Evolutionary conservation across 1,284 basidiomycete genomes (phyloP), one percentile per base, ranked within the genome.

Genomic region (Agaricales sp.): DNA sequence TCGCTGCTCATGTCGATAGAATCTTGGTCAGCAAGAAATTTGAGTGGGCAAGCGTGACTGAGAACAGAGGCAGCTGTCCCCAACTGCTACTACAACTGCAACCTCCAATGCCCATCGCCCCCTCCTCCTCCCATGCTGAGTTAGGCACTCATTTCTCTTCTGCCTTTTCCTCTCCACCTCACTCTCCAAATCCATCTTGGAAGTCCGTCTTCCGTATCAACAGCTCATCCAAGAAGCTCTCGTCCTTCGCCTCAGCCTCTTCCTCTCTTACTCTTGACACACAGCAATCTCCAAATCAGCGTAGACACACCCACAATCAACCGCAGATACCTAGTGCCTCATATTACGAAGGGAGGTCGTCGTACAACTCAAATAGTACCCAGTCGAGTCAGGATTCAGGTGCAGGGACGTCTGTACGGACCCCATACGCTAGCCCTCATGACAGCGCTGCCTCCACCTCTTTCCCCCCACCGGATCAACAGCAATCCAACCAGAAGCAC

Each of bases 361-460:
- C 84, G 3, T 84, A 77, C 64, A 82, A 79, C 59, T 87, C 84
- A 8, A 85, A 82, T 38, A 77, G 77, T 55, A 79, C 80, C 0
- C 74, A 76, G 53, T 85, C 83, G 8, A 80, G 71, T 55, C n/a
- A 16, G 16, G 82, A 83, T 58, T 84, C 80, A 1, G 75, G 75
- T 60, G 61, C 58, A 25, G 62, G 43, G 46, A 59, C 55, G 58
- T 59, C 54, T 56, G 59, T 47, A 58, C 59, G 55, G 26, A 61
- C 46, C 62, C 61, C 45, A 65, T 66, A 61, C 59, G 61, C 54
- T 57, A 62, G 49, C 62, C 63, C 44, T 62, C 16, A 41, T 41
- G 39, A 4, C 6, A 41, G 39, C 39, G 6, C 65, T 65, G 45
- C 43, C 37, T 41, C 30, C 35, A 41, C 43, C 44, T 4, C 18